These are phyloP conservation scores for Silene uniflora DNA, from an alignment of 148 eudicot genomes.

Conservation along the genomic window DNA sequence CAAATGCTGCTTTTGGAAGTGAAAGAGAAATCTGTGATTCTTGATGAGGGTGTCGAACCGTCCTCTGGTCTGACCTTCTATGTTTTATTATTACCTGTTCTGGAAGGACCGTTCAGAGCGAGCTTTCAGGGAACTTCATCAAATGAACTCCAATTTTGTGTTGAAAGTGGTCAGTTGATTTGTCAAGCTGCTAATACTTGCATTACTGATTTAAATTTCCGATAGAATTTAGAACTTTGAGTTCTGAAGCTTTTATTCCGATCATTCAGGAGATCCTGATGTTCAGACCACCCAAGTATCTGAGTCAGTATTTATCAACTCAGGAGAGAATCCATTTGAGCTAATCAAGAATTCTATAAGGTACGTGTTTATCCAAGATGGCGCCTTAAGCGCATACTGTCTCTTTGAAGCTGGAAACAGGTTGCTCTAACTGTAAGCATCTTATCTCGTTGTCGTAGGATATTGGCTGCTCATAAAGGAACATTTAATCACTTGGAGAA, in stretches of 20 bases:
- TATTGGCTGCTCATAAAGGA: conserved; percentile 51
- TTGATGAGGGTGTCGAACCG: conserved; percentile 4
- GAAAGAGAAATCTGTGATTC: conserved; percentile 20
- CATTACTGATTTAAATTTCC: not conserved
- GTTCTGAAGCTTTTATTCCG: not conserved
- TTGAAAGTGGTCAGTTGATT: conserved; percentile 52
- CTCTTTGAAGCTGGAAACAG: not conserved
- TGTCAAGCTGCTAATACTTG: conserved; percentile 8
- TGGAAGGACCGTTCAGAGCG: conserved; percentile 51
- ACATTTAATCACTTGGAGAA: conserved; percentile 50
- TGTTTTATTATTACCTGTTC: conserved; percentile 43
- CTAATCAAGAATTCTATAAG: conserved; percentile 47
- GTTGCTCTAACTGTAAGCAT: not conserved
- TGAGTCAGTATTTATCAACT: conserved; percentile 49
- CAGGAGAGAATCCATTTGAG: conserved; percentile 52
- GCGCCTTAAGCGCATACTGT: not conserved
- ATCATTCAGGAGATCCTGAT: conserved; percentile 42
- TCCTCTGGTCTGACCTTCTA: conserved; percentile 20
- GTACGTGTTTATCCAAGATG: conserved; percentile 28
- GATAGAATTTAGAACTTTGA: not conserved
- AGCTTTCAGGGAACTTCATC: conserved; percentile 44
- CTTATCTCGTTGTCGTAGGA: conserved; percentile 32
- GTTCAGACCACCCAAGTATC: conserved; percentile 40
- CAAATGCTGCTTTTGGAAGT: conserved; percentile 43
- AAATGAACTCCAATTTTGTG: conserved; percentile 49